Conservation (phyloP, 176 grass and related monocot species). For the Pontederia paniculata region DNA sequence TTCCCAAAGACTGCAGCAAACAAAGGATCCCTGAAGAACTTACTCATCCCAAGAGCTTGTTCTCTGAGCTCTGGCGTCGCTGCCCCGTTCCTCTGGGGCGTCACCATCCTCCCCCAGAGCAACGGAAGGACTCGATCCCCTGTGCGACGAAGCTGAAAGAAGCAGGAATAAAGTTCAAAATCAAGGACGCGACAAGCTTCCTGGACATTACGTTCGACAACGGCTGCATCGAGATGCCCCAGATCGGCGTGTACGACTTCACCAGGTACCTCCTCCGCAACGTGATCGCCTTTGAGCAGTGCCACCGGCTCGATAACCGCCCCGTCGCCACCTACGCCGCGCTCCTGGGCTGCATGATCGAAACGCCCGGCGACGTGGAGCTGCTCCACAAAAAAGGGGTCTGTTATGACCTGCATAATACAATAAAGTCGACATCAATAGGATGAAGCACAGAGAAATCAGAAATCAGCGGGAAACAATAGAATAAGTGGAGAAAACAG, state of each 20-base stretch:
- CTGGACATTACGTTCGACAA: conserved; percentile 6
- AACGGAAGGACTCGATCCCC: no score
- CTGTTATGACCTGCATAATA: no score
- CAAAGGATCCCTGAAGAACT: background rate
- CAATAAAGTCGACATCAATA: no score
- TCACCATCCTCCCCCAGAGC: no score
- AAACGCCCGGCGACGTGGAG: background rate
- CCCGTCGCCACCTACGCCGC: background rate
- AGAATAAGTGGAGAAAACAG: no score
- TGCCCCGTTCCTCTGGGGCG: background rate
- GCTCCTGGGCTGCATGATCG: conserved; percentile 4
- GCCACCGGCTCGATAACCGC: background rate
- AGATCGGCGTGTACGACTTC: background rate
- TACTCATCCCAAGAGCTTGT: background rate
- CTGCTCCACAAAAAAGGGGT: background rate
- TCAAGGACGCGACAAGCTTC: background rate
- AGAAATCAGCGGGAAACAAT: no score
- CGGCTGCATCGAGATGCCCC: conserved; percentile 7
- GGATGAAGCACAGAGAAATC: no score
- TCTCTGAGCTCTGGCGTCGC: background rate
- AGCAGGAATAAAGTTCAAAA: background rate
- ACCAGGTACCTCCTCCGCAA: background rate
- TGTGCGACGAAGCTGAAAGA: background rate
- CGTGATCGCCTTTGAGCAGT: conserved; percentile 22
- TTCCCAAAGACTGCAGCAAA: background rate